Evolutionary conservation across 2,329 filamentous ascomycete species (phyloP).

Genomic region (Setomelanomma holmii): DNA sequence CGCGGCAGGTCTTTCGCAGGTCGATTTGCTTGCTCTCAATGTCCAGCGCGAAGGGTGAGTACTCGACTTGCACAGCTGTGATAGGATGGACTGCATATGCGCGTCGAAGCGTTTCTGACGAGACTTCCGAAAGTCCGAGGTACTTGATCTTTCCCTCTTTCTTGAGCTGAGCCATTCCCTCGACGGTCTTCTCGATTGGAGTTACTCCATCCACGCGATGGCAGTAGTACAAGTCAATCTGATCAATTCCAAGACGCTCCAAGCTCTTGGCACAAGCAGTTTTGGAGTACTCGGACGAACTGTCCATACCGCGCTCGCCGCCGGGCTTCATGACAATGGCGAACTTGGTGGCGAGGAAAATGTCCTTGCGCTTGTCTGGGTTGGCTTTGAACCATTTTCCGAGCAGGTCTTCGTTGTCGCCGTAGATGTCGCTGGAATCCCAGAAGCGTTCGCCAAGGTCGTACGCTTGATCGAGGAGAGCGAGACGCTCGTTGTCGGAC

Average conservation of each 20-base stretch:
- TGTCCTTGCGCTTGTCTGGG: conserved; percentile 52
- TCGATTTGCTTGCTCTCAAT: conserved; percentile 52
- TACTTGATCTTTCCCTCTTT: conserved; percentile 60
- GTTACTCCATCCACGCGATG: conserved; percentile 54
- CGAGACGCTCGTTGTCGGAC: conserved; percentile 59
- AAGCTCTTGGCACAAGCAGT: conserved; percentile 51
- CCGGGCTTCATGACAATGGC: conserved; percentile 41
- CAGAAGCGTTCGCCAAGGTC: conserved; percentile 55
- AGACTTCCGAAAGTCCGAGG: conserved; percentile 57
- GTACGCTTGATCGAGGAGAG: conserved; percentile 60
- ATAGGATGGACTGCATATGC: conserved; percentile 58
- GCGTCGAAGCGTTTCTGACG: conserved; percentile 55
- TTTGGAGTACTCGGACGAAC: conserved; percentile 50
- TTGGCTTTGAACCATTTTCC: conserved; percentile 45
- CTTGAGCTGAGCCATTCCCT: conserved; percentile 62
- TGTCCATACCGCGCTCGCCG: conserved; percentile 43
- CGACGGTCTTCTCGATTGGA: conserved; percentile 58
- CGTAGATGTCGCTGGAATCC: conserved; percentile 40
- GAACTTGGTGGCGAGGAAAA: conserved; percentile 54
- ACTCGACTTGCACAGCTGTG: conserved; percentile 60
- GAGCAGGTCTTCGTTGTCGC: conserved; percentile 45
- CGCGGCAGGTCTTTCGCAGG: conserved; percentile 51
- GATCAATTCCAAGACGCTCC: conserved; percentile 48
- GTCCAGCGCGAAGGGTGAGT: conserved; percentile 57
- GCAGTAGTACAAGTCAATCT: conserved; percentile 56